phyloP scores from a whole-genome alignment of 1,284 basidiomycete genomes.

The Ganoderma sp. region DNA sequence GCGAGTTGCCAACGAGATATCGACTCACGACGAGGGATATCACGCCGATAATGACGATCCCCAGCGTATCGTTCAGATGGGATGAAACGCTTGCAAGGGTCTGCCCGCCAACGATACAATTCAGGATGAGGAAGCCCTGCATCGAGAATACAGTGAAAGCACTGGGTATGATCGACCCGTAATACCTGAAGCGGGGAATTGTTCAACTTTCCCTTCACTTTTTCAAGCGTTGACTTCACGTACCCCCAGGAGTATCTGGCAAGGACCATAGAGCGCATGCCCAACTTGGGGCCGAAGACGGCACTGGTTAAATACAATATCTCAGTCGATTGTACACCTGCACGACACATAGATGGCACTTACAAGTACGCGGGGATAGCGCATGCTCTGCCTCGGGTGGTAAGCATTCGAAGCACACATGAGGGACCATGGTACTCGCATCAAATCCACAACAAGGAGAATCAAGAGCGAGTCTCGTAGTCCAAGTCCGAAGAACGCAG shows the following conservation, averaged over 20 bases:
- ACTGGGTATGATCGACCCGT: slow-evolving; percentile 66
- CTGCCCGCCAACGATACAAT: slow-evolving; percentile 80
- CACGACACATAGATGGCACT: slow-evolving; percentile 32
- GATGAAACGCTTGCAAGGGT: slow-evolving; percentile 67
- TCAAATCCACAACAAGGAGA: slow-evolving; percentile 58
- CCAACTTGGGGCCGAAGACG: slow-evolving; percentile 66
- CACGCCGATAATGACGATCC: slow-evolving; percentile 79
- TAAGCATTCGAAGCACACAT: not conserved
- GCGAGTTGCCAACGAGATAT: not conserved
- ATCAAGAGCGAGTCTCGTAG: slow-evolving; percentile 56
- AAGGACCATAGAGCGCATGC: slow-evolving; percentile 69
- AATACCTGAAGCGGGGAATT: slow-evolving; percentile 51
- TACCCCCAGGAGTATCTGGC: slow-evolving; percentile 63
- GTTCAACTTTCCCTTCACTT: not conserved
- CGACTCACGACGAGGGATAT: slow-evolving; percentile 60
- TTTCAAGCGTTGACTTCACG: not conserved
- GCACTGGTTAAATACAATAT: slow-evolving; percentile 44
- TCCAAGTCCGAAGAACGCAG: slow-evolving; percentile 63
- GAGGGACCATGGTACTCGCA: slow-evolving; percentile 47
- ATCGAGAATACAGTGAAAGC: slow-evolving; percentile 67
- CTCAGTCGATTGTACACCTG: not conserved
- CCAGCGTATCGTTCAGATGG: slow-evolving; percentile 59
- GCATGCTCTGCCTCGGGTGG: slow-evolving; percentile 34
- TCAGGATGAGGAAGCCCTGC: slow-evolving; percentile 76
- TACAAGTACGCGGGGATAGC: slow-evolving; percentile 60